Conservation (phyloP, 352 stramenopile genomes). For the Pythium aristosporum region DNA sequence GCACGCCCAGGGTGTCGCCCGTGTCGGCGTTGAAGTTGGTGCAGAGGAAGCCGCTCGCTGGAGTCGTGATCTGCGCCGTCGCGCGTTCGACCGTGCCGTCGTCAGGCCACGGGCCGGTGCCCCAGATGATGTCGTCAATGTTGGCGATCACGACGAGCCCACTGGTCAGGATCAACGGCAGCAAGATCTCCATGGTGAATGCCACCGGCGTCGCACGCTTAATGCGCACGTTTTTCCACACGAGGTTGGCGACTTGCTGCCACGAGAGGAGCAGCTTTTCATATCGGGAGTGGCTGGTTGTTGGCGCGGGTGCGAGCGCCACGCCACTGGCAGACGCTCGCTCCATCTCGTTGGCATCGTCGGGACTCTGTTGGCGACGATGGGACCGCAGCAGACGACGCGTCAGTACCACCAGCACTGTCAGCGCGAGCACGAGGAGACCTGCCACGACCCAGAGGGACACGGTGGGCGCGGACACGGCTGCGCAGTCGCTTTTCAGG, state of each 20-base stretch:
- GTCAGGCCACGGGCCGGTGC: constrained; percentile 18
- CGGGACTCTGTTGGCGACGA: background rate
- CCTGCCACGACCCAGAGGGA: constrained; percentile 29
- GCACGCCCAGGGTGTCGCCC: constrained; percentile 33
- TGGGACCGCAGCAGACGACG: constrained; percentile 11
- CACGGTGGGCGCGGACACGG: constrained; percentile 33
- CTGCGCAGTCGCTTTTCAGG: constrained; percentile 36
- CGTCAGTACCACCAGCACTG: constrained; percentile 25
- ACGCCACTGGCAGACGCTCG: background rate
- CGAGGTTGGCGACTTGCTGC: constrained; percentile 57
- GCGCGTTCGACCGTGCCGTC: constrained; percentile 13
- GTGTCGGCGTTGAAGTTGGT: constrained; percentile 33
- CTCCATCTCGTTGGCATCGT: constrained; percentile 3
- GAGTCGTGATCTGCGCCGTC: background rate
- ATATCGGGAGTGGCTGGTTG: constrained; percentile 24
- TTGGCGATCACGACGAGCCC: constrained; percentile 65
- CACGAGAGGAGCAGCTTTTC: constrained; percentile 32
- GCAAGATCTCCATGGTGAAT: constrained; percentile 56
- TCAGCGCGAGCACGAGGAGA: constrained; percentile 27
- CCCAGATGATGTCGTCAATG: constrained; percentile 41
- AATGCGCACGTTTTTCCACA: constrained; percentile 75
- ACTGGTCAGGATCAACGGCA: constrained; percentile 50
- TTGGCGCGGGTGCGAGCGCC: background rate
- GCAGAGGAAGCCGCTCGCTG: constrained; percentile 31
- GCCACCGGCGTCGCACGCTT: constrained; percentile 42